Evolutionary conservation across 257 asterid genomes (phyloP).

Genomic region (Gardenia jasminoides): DNA sequence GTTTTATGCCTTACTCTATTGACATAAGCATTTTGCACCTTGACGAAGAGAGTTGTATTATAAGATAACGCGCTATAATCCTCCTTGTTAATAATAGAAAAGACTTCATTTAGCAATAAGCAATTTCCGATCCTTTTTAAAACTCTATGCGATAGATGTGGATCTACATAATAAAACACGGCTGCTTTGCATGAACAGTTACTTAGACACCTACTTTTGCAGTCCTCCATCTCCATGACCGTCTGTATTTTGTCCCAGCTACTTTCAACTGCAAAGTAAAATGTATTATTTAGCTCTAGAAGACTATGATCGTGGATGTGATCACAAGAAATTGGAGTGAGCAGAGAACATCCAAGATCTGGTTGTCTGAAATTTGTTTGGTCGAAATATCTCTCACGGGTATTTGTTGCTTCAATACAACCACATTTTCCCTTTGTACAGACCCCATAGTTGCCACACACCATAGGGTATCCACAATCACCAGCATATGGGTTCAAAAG

Average conservation of each 20-base stretch:
- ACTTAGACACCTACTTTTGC: conserved; percentile 17
- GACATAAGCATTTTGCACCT: conserved; percentile 17
- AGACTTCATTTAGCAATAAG: not conserved
- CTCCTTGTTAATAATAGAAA: conserved; percentile 12
- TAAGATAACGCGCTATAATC: not conserved
- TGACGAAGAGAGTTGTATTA: conserved; percentile 13
- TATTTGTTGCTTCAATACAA: conserved; percentile 17
- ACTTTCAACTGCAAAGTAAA: not conserved
- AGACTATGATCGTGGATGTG: conserved; percentile 15
- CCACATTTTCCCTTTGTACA: conserved; percentile 16
- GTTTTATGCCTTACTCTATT: not conserved
- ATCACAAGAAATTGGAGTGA: conserved; percentile 19
- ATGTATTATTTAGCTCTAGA: conserved; percentile 5
- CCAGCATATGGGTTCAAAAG: too few relatives aligned
- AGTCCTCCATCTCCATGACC: conserved; percentile 11
- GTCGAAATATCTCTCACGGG: conserved; percentile 1
- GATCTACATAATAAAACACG: not conserved
- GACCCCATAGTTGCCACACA: conserved; percentile 20
- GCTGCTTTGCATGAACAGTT: conserved; percentile 16
- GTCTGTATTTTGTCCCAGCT: not conserved
- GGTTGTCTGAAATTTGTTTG: conserved; percentile 6
- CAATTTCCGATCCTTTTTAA: not conserved
- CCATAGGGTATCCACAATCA: too few relatives aligned
- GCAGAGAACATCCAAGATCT: conserved; percentile 15
- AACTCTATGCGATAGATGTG: not conserved